Percentiles rank a stretch among this genome's conserved stretches.
Evolutionary conservation across 352 stramenopile species (phyloP).

Genomic region (Phytophthora multivora): DNA sequence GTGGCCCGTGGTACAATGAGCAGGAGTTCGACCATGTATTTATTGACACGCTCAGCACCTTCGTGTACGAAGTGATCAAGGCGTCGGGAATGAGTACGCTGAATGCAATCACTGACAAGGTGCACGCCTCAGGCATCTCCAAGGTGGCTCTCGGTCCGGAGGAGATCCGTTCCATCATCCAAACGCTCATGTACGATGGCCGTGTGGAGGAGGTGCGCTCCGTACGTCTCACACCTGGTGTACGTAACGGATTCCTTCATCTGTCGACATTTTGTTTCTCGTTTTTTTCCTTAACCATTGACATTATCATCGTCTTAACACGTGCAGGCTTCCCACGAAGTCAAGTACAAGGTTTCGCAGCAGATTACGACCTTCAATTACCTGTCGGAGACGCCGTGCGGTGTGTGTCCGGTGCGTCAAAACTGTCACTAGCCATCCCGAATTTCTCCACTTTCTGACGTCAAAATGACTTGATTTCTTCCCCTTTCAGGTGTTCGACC

Average conservation of each 20-base stretch:
- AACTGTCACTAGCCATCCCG: not conserved
- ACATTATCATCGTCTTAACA: too few relatives aligned
- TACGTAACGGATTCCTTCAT: slow-evolving; percentile 34
- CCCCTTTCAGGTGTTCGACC: slow-evolving; percentile 75
- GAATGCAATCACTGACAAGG: slow-evolving; percentile 89
- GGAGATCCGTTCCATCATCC: slow-evolving; percentile 92
- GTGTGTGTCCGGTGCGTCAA: slow-evolving; percentile 83
- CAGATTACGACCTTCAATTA: slow-evolving; percentile 89
- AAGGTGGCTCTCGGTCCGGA: slow-evolving; percentile 91
- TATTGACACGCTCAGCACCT: slow-evolving; percentile 96
- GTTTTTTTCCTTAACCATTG: too few relatives aligned
- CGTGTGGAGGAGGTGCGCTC: slow-evolving; percentile 90
- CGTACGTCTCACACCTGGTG: slow-evolving; percentile 74
- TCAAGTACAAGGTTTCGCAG: slow-evolving; percentile 89
- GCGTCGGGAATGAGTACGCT: slow-evolving; percentile 86
- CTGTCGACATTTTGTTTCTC: not conserved
- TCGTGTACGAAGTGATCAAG: slow-evolving; percentile 93
- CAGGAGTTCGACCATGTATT: slow-evolving; percentile 99
- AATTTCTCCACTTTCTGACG: slow-evolving; percentile 12
- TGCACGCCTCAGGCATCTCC: slow-evolving; percentile 89
- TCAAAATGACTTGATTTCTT: slow-evolving; percentile 8
- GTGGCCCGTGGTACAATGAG: slow-evolving; percentile 99
- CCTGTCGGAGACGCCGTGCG: slow-evolving; percentile 89
- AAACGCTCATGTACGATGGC: slow-evolving; percentile 93
- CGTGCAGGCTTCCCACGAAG: slow-evolving; percentile 67